Evolutionary conservation across 192 early-diverging fungal genomes (phyloP), one percentile per base, ranked within the genome.

Genomic region (Coemansia aciculifera): DNA sequence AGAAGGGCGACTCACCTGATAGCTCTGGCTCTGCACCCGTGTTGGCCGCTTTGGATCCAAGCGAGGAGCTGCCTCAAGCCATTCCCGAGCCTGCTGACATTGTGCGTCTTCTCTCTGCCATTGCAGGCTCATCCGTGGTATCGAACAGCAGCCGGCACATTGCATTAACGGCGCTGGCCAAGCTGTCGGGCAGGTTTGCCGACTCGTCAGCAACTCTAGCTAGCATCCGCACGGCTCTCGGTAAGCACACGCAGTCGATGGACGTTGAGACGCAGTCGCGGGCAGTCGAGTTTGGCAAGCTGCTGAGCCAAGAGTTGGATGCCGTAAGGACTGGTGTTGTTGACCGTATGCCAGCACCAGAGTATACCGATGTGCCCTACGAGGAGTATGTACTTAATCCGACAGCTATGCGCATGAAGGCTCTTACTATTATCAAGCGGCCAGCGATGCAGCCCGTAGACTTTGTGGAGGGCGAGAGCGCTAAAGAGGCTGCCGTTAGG

Each of bases 261-360:
- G 90, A 96, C 68, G 87, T 94, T 1, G 98, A 99, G 79, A 89
- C 95, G 56, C 98, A 99, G 74, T 89, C 95, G 72, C 91, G 98
- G 40, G 94, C 96, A 5, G 91, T 94, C 8, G 98, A 99, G 82
- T 98, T 90, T 71, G 85, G 79, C 12, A 88, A 91, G 59, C 80
- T 98, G 15, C 90, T 95, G 62, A 43, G 73, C 49, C 64, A 85
- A 13, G 89, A 90, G 48, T 85, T 92, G 77, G 81, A 92, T 59
- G 49, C 52, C 63, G 90, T 94, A 48, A 88, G 90, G 29, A 85
- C 87, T 7, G 91, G 89, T 34, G 86, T 94, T n/a, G 72, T 98
- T 38, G 98, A 99, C 64, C 86, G 93, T 46, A 96, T 99, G 91
- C 97, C 98, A 1, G 89, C 93, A 17, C 90, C 90, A 38, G 90